Conservation (phyloP, 495 filamentous ascomycete species). For the Sphaerosporella brunnea region DNA sequence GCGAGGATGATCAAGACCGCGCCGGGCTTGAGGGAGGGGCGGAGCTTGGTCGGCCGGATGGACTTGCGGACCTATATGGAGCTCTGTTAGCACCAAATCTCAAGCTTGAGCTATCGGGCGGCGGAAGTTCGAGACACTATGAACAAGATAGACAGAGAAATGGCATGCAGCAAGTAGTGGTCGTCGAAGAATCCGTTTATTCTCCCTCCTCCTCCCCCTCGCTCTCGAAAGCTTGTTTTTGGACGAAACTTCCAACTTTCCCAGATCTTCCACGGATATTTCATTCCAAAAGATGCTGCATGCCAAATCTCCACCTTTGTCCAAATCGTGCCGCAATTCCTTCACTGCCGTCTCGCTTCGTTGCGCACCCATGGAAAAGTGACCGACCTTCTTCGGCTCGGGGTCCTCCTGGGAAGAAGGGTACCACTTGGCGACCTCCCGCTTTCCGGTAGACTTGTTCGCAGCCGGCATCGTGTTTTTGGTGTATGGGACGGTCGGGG, state of each 20-base stretch:
- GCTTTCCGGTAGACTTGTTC: slow-evolving; percentile 88
- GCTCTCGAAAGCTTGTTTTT: slow-evolving; percentile 8
- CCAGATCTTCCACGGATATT: background rate
- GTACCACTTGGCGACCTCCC: slow-evolving; percentile 95
- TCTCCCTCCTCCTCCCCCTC: background rate
- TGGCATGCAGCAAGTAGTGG: too few relatives aligned
- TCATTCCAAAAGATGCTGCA: too few relatives aligned
- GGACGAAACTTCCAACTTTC: slow-evolving; percentile 1
- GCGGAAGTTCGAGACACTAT: background rate
- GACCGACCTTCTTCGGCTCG: slow-evolving; percentile 79
- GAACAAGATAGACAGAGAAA: background rate
- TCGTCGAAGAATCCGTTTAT: background rate
- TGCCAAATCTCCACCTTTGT: too few relatives aligned
- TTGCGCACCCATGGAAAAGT: background rate
- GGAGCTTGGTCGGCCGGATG: slow-evolving; percentile 63
- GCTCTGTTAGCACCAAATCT: background rate
- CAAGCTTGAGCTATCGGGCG: background rate
- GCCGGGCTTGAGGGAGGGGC: slow-evolving; percentile 75
- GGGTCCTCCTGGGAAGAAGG: slow-evolving; percentile 86
- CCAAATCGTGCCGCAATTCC: too few relatives aligned
- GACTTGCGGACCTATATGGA: slow-evolving; percentile 77
- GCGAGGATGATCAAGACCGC: slow-evolving; percentile 95
- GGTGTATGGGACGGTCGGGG: slow-evolving; percentile 2
- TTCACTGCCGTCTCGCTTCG: too few relatives aligned
- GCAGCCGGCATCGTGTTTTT: slow-evolving; percentile 10